Base-by-base conservation (phyloP, 164 flowering plant species). In the Nymphaea colorata region DNA sequence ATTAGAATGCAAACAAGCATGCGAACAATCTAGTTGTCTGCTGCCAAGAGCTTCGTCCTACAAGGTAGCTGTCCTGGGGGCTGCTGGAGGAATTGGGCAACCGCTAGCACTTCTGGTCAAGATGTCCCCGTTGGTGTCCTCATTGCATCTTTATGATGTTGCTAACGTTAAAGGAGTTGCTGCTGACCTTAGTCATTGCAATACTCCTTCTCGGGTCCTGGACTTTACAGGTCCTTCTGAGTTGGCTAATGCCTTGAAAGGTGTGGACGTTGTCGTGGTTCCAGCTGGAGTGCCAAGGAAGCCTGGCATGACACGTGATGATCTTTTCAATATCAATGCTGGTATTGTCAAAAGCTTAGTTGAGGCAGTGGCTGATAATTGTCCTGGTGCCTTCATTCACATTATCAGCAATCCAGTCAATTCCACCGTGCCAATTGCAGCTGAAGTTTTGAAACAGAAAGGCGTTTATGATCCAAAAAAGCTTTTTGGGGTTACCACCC, bases 381-480 rank as follows among this genome's bases (percentile, higher is more conserved):
- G 82, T 63, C 79, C 82, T 8, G 75, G 76, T 11, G 82, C 84
- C 8, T 67, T 79, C 72, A 79, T 81, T 42, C 79, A 81, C 77
- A 68, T 81, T 64, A 79, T 81, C 60, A 81, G 82, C 61, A 81
- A 81, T 64, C 84, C 82, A 0, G 84, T 81, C 43, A 81, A 81
- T 69, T 81, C 84, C 4, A 81, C 84, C 2, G 84, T 81, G n/a
- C 82, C 84, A 6, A 79, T 81, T 72, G 82, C 82, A 6, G 84
- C 84, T 17, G 82, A 81, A 70, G 79, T 79, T 43, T 77, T 79
- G 71, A 81, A 81, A 76, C 74, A 77, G 66, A 77, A 79, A 62
- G 84, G 84, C 3, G 79, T 78, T 17, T 81, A 77, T 70, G 79
- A 81, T 71, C 84, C 84, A 0, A 81, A 76, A 68, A 77, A 72